phyloP scores from a whole-genome alignment of 768 basidiomycete genomes.

The Cantharellus cinnabarinus region DNA sequence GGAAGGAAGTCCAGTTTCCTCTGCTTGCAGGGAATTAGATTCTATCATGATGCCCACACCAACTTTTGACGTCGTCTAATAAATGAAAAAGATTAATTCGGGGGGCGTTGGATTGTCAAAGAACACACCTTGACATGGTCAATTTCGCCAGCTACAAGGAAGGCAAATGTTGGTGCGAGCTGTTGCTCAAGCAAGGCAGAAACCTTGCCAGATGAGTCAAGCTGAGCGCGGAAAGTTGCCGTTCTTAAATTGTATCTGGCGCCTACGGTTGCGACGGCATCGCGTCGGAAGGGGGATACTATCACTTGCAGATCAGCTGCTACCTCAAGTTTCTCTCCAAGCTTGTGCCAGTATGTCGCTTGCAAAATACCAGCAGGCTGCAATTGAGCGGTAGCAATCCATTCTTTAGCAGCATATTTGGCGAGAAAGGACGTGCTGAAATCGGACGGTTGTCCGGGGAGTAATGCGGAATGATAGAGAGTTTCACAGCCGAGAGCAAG shows the following conservation, averaged over 20 bases:
- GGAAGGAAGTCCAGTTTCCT: slow-evolving; percentile 13
- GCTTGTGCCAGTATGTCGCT: slow-evolving; percentile 90
- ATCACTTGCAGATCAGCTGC: slow-evolving; percentile 80
- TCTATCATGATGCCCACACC: slow-evolving; percentile 98
- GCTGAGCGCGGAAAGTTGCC: slow-evolving; percentile 83
- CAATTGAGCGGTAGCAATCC: slow-evolving; percentile 86
- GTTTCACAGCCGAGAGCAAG: slow-evolving; percentile 75
- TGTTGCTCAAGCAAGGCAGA: slow-evolving; percentile 89
- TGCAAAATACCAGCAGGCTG: slow-evolving; percentile 69
- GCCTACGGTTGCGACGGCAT: slow-evolving; percentile 82
- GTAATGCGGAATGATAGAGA: slow-evolving; percentile 55
- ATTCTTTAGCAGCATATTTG: slow-evolving; percentile 61
- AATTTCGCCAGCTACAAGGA: slow-evolving; percentile 89
- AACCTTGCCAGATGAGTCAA: slow-evolving; percentile 90
- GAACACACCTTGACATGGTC: slow-evolving; percentile 84
- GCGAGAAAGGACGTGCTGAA: slow-evolving; percentile 55
- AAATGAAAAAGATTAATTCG: background rate
- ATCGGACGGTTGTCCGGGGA: slow-evolving; percentile 31
- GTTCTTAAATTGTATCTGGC: slow-evolving; percentile 93
- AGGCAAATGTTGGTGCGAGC: slow-evolving; percentile 86
- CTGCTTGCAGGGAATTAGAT: slow-evolving; percentile 18
- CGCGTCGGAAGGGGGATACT: slow-evolving; percentile 58
- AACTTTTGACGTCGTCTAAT: slow-evolving; percentile 54
- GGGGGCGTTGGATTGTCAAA: background rate
- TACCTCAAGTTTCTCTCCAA: slow-evolving; percentile 93